phyloP scores from a whole-genome alignment of 805 yeast species.

The Barnettozyma populi region DNA sequence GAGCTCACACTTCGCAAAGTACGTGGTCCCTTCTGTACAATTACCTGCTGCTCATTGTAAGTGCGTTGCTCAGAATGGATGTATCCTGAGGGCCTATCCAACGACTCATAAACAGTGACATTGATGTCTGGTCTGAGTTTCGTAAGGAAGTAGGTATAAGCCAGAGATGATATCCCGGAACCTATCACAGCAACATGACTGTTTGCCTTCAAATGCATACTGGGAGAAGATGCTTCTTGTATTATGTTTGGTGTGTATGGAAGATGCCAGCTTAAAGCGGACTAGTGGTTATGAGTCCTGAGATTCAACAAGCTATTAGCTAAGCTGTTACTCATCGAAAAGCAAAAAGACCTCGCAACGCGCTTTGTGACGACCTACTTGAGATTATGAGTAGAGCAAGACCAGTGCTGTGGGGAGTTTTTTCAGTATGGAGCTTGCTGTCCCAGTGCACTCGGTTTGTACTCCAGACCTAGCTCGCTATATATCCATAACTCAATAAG shows the following conservation, averaged over 20 bases:
- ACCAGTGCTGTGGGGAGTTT: no score
- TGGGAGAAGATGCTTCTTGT: not conserved
- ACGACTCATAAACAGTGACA: constrained; percentile 57
- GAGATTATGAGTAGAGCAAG: no score
- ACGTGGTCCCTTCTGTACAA: constrained; percentile 83
- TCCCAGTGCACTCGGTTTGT: no score
- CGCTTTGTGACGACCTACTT: no score
- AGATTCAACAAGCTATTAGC: no score
- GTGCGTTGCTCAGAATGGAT: constrained; percentile 47
- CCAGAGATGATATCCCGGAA: constrained; percentile 82
- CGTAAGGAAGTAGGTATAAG: constrained; percentile 62
- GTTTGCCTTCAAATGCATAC: constrained; percentile 12
- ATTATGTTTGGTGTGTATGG: no score
- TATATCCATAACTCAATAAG: no score
- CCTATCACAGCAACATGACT: constrained; percentile 71
- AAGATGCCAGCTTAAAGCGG: not conserved
- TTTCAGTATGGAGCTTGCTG: no score
- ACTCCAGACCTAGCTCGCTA: no score
- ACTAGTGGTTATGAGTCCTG: no score
- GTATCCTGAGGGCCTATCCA: constrained; percentile 69
- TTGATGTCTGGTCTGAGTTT: constrained; percentile 72
- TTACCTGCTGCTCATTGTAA: constrained; percentile 25
- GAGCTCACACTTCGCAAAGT: constrained; percentile 79
- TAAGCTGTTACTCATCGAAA: no score
- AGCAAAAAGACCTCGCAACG: no score